Evolutionary conservation across 257 asterid genomes (phyloP).

Genomic region (Perilla frutescens): DNA sequence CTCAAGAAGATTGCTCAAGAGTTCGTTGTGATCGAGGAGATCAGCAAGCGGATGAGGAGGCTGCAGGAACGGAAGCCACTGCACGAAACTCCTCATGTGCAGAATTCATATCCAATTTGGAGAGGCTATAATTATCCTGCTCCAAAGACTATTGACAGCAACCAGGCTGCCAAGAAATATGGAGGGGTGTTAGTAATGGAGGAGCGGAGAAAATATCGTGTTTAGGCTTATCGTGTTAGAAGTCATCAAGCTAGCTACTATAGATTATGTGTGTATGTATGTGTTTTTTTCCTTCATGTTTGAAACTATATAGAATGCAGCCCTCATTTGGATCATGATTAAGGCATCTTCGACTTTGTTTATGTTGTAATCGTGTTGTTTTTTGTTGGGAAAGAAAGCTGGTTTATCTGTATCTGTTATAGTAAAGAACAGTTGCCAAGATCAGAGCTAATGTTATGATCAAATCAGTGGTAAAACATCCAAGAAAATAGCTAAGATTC

Average conservation of each 20-base stretch:
- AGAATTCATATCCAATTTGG: conserved; percentile 33
- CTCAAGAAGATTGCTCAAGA: conserved; percentile 54
- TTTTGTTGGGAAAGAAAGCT: neutral
- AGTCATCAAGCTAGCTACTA: neutral
- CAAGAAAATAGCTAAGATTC: too few species aligned
- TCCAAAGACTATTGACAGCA: conserved; percentile 48
- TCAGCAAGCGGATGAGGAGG: conserved; percentile 32
- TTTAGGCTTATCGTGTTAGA: neutral
- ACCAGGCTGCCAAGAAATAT: conserved; percentile 51
- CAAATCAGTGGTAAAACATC: too few species aligned
- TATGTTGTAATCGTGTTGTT: conserved; percentile 4
- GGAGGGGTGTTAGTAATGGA: conserved; percentile 47
- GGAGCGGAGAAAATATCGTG: conserved; percentile 32
- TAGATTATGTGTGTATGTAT: neutral
- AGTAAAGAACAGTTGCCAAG: neutral
- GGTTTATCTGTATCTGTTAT: neutral
- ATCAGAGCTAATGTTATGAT: neutral
- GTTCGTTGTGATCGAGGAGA: conserved; percentile 41
- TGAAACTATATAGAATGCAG: conserved; percentile 5
- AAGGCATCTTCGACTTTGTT: neutral
- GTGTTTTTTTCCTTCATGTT: conserved; percentile 20
- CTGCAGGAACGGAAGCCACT: conserved; percentile 13
- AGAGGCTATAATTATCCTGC: conserved; percentile 20
- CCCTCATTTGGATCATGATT: neutral
- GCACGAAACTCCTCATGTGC: conserved; percentile 28